Percentiles rank a stretch among this genome's conserved stretches.
Conservation (phyloP, 352 stramenopile genomes). For the Phytophthora colocasiae region DNA sequence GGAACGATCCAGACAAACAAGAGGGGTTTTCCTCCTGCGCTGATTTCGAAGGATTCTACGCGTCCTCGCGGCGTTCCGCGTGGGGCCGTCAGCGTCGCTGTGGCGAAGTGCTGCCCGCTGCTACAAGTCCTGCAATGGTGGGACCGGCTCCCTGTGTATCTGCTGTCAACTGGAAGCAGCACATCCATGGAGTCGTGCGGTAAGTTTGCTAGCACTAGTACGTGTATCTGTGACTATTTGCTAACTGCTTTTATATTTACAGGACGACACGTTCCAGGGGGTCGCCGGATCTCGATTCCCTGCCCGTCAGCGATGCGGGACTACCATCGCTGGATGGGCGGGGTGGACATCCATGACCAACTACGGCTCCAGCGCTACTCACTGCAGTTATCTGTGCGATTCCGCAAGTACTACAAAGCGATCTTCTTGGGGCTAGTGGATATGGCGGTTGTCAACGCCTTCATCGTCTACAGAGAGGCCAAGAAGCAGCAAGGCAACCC, state of each 20-base stretch:
- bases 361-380: constrained; percentile 27
- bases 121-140: constrained; percentile 1
- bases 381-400: constrained; percentile 10
- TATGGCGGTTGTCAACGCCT: constrained; percentile 29
- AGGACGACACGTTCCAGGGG: constrained; percentile 15
- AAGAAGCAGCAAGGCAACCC: background rate
- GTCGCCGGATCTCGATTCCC: background rate
- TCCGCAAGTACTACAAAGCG: constrained; percentile 30
- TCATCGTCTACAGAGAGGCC: constrained; percentile 20
- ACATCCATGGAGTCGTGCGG: background rate
- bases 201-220: background rate
- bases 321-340: constrained; percentile 23
- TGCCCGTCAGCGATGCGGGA: constrained; percentile 10
- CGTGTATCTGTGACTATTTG: background rate
- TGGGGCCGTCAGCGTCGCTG: background rate
- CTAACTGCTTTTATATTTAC: background rate
- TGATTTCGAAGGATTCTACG: background rate
- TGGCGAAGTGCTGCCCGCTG: constrained; percentile 2
- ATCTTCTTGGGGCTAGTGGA: constrained; percentile 33
- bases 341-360: constrained; percentile 27
- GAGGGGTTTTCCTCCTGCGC: background rate
- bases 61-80: background rate
- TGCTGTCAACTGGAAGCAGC: constrained; percentile 8
- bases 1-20: constrained; percentile 24
- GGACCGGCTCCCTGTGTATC: constrained; percentile 3